Conservation (phyloP, 78 protist genomes). For the Dictyostelium firmibasis region DNA sequence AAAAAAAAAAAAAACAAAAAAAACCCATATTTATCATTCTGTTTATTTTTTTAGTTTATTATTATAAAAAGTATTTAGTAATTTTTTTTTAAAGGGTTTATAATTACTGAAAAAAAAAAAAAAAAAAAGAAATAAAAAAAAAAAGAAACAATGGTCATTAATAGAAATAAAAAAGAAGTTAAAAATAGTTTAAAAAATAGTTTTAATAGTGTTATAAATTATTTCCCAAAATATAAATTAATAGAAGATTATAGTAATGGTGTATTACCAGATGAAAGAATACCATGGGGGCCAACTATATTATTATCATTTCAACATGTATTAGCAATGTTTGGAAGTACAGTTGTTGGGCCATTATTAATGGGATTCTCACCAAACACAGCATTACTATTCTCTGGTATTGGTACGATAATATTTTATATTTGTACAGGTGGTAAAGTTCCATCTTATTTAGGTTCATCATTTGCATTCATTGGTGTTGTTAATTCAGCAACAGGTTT, state of each 20-base stretch:
- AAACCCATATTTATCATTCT: too few relatives aligned
- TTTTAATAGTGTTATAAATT: not conserved
- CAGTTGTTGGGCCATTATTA: constrained; percentile 7
- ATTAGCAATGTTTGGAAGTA: constrained; percentile 48
- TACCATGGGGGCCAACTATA: not conserved
- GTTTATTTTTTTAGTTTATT: too few relatives aligned
- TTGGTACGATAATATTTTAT: constrained; percentile 33
- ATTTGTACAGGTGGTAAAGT: constrained; percentile 10
- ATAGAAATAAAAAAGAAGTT: not conserved
- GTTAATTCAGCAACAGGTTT: constrained; percentile 26
- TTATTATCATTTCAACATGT: constrained; percentile 33
- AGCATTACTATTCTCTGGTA: constrained; percentile 10
- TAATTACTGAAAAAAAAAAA: too few relatives aligned
- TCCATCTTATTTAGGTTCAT: constrained; percentile 39
- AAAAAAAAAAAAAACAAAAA: too few relatives aligned
- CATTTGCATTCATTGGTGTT: constrained; percentile 45
- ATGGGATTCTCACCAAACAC: constrained; percentile 20
- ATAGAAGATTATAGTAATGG: not conserved
- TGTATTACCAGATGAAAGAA: constrained; percentile 16
- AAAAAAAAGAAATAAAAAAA: too few relatives aligned
- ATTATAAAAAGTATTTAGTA: too few relatives aligned
- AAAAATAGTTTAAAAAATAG: not conserved
- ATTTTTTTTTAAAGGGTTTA: too few relatives aligned
- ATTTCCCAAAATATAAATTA: constrained; percentile 39
- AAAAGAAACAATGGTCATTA: not conserved